Base-by-base conservation (phyloP, 768 basidiomycete genomes). In the Leccinum barrowsii region DNA sequence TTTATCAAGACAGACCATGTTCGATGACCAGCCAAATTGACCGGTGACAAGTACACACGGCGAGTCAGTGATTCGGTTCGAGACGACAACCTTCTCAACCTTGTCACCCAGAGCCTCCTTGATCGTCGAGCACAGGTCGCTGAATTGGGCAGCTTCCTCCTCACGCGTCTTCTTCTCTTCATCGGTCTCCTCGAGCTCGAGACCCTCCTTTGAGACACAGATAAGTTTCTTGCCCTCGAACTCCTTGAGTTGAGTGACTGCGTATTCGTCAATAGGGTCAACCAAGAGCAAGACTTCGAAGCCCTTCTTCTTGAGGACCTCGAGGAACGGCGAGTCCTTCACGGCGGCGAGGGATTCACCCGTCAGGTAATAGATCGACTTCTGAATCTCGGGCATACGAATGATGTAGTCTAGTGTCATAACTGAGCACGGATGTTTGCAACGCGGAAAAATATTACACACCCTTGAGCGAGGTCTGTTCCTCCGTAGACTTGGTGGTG, bases 71-170 rank as follows among this genome's bases (percentile, higher is more conserved):
- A 99, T 96, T 76, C 96, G 93, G 85, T 96, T 98, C 49, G 96
- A 98, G 65, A 98, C 81, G 62, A 96, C 85, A 22, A 99, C 96
- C 83, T 99, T 99, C 85, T 99, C 97, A 63, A 99, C 95, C 83
- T 95, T 96, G 77, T 98, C 96, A 59, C 96, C 95, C 59, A 99
- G 94, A 57, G 91, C 92, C 68, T 99, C 96, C 85, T 98, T 99
- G 81, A 98, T 92, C 62, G 89, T 86, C 60, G 89, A 82, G 85
- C 93, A 95, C 58, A 99, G 84, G 61, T 94, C 93, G 69, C 84
- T 82, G 79, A 84, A 98, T 65, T 87, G 86, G 59, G 86, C 78
- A 24, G 81, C 85, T 76, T 96, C 93, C 61, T 86, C 84, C 81
- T 98, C 96, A 52, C 92, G 91, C 11, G 70, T 77, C 70, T 82